Percentiles rank a stretch among this genome's conserved stretches.
Evolutionary conservation across 495 filamentous ascomycete genomes (phyloP).

Genomic region (Schizothecium vesticola): DNA sequence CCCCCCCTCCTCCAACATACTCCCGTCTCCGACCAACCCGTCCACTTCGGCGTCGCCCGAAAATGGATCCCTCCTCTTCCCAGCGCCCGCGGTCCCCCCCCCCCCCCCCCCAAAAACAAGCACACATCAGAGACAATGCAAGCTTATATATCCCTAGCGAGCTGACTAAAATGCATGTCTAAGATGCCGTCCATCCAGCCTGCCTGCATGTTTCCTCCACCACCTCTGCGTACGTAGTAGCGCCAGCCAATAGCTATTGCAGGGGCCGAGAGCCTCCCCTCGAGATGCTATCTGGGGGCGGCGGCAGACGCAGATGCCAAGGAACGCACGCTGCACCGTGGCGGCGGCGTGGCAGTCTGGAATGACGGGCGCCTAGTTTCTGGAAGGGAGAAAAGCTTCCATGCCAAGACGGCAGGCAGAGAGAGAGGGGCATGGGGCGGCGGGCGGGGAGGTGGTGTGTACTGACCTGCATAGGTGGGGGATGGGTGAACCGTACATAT

Average conservation of each 20-base stretch:
- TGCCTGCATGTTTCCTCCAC: neutral
- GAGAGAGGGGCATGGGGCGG: neutral
- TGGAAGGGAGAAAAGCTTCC: neutral
- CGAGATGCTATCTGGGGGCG: neutral
- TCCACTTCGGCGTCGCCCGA: neutral
- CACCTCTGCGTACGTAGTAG: neutral
- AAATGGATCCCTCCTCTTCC: neutral
- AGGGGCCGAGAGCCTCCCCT: neutral
- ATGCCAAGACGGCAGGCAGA: neutral
- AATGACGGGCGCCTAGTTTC: neutral
- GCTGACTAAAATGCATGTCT: neutral
- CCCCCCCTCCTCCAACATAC: neutral
- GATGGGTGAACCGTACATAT: neutral
- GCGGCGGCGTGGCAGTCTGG: neutral
- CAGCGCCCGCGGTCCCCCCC: no score
- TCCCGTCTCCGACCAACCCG: neutral
- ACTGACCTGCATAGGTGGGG: neutral
- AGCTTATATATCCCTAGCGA: neutral
- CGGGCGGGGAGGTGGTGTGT: no score
- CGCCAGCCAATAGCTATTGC: neutral
- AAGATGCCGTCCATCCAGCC: neutral
- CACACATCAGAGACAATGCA: neutral
- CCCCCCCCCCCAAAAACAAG: no score
- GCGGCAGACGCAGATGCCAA: neutral
- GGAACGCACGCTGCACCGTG: neutral